phyloP scores from a whole-genome alignment of 306 rosid species.

The Begonia peltatifolia region DNA sequence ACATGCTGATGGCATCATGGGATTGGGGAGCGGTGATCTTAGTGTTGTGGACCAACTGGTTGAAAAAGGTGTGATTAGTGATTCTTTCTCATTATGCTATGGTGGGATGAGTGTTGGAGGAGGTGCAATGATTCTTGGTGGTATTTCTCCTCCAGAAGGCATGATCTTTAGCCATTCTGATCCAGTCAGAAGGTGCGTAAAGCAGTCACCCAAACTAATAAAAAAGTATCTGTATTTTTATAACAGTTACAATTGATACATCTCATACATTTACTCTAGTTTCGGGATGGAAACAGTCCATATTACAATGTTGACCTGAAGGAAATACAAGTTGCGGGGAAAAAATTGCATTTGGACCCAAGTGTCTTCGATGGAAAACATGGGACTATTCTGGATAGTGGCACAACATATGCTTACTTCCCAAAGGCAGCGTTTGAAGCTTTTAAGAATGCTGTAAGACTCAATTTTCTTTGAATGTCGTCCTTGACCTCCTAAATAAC shows the following conservation, averaged over 20 bases:
- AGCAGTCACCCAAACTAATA: constrained; percentile 11
- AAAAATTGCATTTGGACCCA: constrained; percentile 42
- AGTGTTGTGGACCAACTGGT: constrained; percentile 91
- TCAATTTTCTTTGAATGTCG: constrained; percentile 8
- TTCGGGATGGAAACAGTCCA: constrained; percentile 98
- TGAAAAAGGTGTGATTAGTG: constrained; percentile 50
- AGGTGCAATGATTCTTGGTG: constrained; percentile 96
- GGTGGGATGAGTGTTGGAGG: constrained; percentile 99
- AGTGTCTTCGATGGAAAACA: constrained; percentile 63
- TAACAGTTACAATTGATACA: constrained; percentile 49
- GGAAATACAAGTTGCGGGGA: constrained; percentile 88
- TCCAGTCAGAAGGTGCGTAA: constrained; percentile 68
- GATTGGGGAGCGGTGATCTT: constrained; percentile 78
- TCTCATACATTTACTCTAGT: constrained; percentile 98
- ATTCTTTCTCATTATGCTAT: constrained; percentile 91
- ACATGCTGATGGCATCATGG: constrained; percentile 96
- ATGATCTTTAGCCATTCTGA: constrained; percentile 67
- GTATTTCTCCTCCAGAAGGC: constrained; percentile 55
- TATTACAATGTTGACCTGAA: constrained; percentile 91
- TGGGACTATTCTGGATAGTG: constrained; percentile 90
- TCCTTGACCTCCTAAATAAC: constrained; percentile 2
- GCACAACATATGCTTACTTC: constrained; percentile 90
- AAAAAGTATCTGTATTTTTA: constrained; percentile 34
- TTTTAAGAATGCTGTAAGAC: constrained; percentile 77
- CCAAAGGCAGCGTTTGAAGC: constrained; percentile 63